Evolutionary conservation across 139 green algal species (phyloP), one percentile per base, ranked within the genome.

Genomic region (Asterochloris sp.): DNA sequence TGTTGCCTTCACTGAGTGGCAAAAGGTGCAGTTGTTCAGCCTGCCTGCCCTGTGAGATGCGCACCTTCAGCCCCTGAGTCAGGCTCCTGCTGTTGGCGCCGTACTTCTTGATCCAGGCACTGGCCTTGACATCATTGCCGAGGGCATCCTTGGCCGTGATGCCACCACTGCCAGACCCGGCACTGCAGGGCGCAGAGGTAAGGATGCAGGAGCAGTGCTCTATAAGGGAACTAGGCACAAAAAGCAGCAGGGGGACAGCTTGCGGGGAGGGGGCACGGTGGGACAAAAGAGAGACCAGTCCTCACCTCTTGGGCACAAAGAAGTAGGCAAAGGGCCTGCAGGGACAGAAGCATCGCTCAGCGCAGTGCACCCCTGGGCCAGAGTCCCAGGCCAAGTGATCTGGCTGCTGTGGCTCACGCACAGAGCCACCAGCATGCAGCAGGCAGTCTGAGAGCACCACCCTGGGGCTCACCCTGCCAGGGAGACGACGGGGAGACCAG

Each of bases 1-100:
- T 54, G 38, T 54, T 54, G 4, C 38, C 38, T 54, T 54, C 38
- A 54, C 38, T 54, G 38, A 54, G 6, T 54, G 6, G 6, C 38
- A 54, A 2, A 2, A 54, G 38, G 38, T 54, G 38, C 38, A 54
- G 4, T 54, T 54, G 38, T 54, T 54, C 38, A 54, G 38, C 38
- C 38, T 54, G 38, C 6, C 38, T 54, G 38, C 38, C 38, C 38
- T 54, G 38, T 6, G 6, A 54, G 38, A 71, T 24, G 21, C 17
- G 23, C 71, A 94, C 93, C 93, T 99, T 99, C 15, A 99, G 95
- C 76, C 97, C 97, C 93, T 99, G 97, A 47, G 87, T 85, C 63
- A 99, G 92, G 4, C 86, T 92, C 82, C 87, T 89, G 89, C 98
- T 95, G 79, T 94, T 94, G 54, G 87, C 79, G 28, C 82, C 85